These are phyloP conservation scores for Globisporangium emineosum DNA, from an alignment of 352 stramenopile species.

Conservation along the genomic window DNA sequence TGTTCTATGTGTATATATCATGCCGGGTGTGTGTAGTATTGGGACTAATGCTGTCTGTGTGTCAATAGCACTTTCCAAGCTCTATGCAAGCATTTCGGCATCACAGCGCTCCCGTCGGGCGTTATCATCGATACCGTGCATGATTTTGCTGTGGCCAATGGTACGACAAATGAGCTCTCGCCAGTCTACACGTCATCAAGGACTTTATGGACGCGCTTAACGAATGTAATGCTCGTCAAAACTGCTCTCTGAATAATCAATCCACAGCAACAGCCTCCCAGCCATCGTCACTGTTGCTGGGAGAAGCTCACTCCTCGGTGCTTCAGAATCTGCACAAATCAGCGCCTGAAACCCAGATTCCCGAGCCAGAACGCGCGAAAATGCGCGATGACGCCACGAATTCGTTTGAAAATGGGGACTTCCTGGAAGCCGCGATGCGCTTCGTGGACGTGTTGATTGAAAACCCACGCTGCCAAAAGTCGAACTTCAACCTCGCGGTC, in stretches of 20 bases:
- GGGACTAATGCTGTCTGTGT: background rate
- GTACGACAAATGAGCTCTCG: background rate
- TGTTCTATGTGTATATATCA: background rate
- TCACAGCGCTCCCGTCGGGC: conserved; percentile 36
- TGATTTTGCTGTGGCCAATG: background rate
- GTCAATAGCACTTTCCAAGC: conserved; percentile 30
- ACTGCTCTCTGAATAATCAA: background rate
- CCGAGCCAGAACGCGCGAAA: conserved; percentile 24
- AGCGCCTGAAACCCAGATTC: background rate
- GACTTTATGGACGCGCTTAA: background rate
- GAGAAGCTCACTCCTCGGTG: background rate
- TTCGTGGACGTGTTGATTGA: conserved; percentile 51
- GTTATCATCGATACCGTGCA: conserved; percentile 23
- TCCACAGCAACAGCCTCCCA: background rate
- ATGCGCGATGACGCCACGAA: conserved; percentile 41
- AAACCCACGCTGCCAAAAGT: conserved; percentile 51
- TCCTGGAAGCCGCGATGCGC: conserved; percentile 36
- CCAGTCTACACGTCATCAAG: background rate
- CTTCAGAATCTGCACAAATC: background rate
- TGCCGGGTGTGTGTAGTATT: background rate
- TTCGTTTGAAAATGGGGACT: conserved; percentile 53
- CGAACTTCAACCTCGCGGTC: conserved; percentile 76
- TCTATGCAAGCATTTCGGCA: conserved; percentile 39
- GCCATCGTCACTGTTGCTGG: background rate
- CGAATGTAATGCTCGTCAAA: background rate